A percentile compares a stretch with the other conserved stretches of the same genome.
phyloP scores from a whole-genome alignment of 1,284 basidiomycete genomes.

The Pseudozyma flocculosa region DNA sequence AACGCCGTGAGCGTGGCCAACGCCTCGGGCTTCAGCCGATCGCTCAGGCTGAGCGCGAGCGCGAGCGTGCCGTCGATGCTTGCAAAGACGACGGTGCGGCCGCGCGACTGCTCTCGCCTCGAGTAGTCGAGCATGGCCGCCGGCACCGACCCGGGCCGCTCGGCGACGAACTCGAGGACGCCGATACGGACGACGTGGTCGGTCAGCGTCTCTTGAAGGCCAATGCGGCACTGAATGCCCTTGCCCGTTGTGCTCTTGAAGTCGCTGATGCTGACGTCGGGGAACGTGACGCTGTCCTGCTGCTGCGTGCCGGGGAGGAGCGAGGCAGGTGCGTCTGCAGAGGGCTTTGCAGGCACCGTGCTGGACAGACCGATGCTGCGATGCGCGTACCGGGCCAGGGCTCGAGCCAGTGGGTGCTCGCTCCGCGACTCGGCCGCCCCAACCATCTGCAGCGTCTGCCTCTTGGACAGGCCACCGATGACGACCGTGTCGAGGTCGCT shows the following conservation, averaged over 20 bases:
- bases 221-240: conserved; percentile 66
- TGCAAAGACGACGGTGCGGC: conserved; percentile 49
- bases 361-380: neutral
- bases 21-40: conserved; percentile 53
- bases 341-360: too few species aligned
- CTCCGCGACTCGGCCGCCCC: conserved; percentile 84
- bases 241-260: conserved; percentile 88
- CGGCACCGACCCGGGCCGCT: conserved; percentile 6
- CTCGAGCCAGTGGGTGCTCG: conserved; percentile 93
- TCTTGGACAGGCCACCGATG: conserved; percentile 19
- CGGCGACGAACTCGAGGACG: conserved; percentile 29
- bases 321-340: neutral
- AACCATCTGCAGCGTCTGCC: conserved; percentile 65
- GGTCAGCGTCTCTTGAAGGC: conserved; percentile 33
- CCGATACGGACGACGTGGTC: conserved; percentile 43
- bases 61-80: conserved; percentile 43
- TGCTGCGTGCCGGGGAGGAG: neutral
- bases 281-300: neutral
- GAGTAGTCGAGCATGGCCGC: conserved; percentile 12
- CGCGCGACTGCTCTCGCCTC: conserved; percentile 25
- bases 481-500: conserved; percentile 13
- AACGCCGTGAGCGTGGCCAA: conserved; percentile 36
- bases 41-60: conserved; percentile 43
- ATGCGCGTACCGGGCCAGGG: conserved; percentile 72
- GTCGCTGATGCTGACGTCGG: conserved; percentile 61